Conservation (phyloP, 441 rosid genomes). For the Bruguiera hainesii region DNA sequence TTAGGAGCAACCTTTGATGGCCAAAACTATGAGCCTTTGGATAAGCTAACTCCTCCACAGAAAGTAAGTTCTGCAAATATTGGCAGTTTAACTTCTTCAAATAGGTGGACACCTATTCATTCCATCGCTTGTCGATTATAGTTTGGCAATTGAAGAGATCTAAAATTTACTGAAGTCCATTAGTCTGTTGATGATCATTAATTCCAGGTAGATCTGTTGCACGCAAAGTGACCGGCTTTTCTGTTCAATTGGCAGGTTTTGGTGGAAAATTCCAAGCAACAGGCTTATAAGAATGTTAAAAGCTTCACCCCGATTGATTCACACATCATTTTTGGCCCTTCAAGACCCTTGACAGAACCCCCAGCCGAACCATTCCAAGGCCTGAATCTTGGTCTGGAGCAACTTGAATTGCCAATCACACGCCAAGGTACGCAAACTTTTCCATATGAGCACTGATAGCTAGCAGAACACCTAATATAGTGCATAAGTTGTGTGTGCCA, state of each 20-base stretch:
- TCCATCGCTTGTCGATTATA: too few relatives aligned
- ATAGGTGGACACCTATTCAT: neutral
- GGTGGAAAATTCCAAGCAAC: conserved; percentile 39
- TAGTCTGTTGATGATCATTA: neutral
- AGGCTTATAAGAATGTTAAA: conserved; percentile 41
- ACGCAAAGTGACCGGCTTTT: conserved; percentile 1
- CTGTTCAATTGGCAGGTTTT: conserved; percentile 33
- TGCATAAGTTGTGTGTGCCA: too few relatives aligned
- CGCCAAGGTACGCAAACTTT: conserved; percentile 32
- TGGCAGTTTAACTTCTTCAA: neutral
- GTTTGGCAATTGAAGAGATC: too few relatives aligned
- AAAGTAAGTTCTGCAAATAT: conserved; percentile 28
- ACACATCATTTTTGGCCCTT: conserved; percentile 18
- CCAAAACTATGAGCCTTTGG: conserved; percentile 25
- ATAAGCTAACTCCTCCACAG: conserved; percentile 29
- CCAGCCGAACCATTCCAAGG: conserved; percentile 23
- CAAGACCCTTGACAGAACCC: conserved; percentile 24
- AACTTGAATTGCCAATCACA: conserved; percentile 24
- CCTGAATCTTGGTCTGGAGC: conserved; percentile 24
- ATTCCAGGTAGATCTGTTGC: neutral
- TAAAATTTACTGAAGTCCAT: neutral
- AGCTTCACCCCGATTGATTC: conserved; percentile 22
- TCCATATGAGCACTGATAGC: too few relatives aligned
- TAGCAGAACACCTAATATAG: too few relatives aligned
- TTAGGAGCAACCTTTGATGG: conserved; percentile 41